Percentiles rank a stretch among this genome's conserved stretches.
phyloP scores from a whole-genome alignment of 768 basidiomycete species.

The Kwoniella europaea region DNA sequence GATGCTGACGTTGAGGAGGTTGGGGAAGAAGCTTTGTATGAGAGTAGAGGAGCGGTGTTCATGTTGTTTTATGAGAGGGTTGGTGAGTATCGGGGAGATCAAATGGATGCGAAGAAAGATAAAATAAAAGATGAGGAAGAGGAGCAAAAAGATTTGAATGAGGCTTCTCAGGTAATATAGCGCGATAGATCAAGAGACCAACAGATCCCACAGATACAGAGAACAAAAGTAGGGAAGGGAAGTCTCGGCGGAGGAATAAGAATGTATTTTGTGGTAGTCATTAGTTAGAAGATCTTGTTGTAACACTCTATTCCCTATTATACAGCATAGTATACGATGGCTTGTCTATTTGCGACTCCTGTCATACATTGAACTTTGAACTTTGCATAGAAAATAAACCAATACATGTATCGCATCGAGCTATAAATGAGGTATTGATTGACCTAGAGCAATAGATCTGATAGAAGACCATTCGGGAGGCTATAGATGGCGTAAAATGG shows the following conservation, averaged over 20 bases:
- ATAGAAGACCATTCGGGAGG: slow-evolving; percentile 56
- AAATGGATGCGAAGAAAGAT: neutral
- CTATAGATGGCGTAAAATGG: slow-evolving; percentile 21
- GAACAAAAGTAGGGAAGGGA: too few species aligned
- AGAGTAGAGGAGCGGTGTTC: slow-evolving; percentile 68
- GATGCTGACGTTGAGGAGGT: slow-evolving; percentile 69
- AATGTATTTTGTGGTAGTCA: too few species aligned
- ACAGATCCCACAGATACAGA: too few species aligned
- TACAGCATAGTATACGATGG: too few species aligned
- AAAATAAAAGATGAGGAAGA: neutral
- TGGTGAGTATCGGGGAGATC: slow-evolving; percentile 34
- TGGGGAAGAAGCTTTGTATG: slow-evolving; percentile 65
- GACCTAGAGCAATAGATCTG: slow-evolving; percentile 40
- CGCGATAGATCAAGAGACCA: neutral
- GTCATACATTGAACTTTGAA: too few species aligned
- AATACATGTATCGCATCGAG: neutral
- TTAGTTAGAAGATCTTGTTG: neutral
- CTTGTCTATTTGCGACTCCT: too few species aligned
- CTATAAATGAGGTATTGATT: slow-evolving; percentile 4
- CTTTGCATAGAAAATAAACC: neutral
- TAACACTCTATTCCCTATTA: neutral
- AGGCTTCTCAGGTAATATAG: slow-evolving; percentile 7
- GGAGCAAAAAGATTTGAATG: neutral
- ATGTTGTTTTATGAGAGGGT: slow-evolving; percentile 94
- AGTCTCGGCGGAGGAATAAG: too few species aligned